Percentiles rank a stretch among this genome's conserved stretches.
Evolutionary conservation across 78 protist genomes (phyloP).

Genomic region (Protostelium mycophagum): DNA sequence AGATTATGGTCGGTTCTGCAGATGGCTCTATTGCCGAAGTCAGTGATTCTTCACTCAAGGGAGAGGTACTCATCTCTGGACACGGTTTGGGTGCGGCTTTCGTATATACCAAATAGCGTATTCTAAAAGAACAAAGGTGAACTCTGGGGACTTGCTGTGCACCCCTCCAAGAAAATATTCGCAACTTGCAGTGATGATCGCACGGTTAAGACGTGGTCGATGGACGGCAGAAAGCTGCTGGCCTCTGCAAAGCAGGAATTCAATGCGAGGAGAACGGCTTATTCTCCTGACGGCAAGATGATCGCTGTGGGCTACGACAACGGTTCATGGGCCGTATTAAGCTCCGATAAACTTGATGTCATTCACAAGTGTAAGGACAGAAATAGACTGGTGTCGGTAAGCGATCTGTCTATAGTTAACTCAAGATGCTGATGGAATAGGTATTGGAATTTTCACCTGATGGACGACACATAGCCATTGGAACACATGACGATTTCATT

Average conservation of each 20-base stretch:
- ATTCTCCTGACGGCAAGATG: neutral
- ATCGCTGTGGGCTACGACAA: slow-evolving; percentile 1
- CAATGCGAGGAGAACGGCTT: neutral
- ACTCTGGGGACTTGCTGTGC: slow-evolving; percentile 37
- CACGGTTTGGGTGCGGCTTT: too few species aligned
- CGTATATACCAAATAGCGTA: neutral
- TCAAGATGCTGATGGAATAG: neutral
- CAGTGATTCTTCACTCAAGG: neutral
- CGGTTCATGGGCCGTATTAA: neutral
- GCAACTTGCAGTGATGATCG: slow-evolving; percentile 22
- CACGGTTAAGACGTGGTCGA: slow-evolving; percentile 28
- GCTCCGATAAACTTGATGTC: neutral
- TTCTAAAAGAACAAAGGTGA: slow-evolving; percentile 13
- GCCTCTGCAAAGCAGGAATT: neutral
- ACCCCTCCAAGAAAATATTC: slow-evolving; percentile 3
- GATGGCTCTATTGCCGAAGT: neutral
- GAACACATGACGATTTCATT: slow-evolving; percentile 29
- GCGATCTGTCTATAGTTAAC: neutral
- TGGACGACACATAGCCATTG: slow-evolving; percentile 25
- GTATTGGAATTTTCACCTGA: slow-evolving; percentile 21
- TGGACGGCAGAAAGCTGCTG: neutral
- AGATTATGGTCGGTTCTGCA: neutral
- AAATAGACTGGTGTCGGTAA: neutral
- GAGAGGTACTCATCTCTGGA: too few species aligned
- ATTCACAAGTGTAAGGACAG: neutral